Percentiles rank a stretch among this genome's conserved stretches.
Evolutionary conservation across 2,329 filamentous ascomycete species (phyloP).

Genomic region (Botrytis paeoniae): DNA sequence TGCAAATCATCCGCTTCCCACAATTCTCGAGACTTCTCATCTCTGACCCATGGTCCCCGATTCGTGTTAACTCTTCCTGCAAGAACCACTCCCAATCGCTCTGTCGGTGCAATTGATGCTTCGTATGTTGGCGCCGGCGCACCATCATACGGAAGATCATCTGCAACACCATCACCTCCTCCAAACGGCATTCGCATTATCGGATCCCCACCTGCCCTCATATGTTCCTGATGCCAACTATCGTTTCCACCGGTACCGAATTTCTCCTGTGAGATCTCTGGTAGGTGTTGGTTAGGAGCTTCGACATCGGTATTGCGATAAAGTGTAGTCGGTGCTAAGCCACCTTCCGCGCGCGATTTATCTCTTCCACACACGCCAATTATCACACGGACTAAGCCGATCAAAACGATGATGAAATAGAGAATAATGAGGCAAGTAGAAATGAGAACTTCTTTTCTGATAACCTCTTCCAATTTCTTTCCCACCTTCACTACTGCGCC

Average conservation of each 20-base stretch:
- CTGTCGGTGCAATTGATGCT: background rate
- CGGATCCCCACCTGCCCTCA: background rate
- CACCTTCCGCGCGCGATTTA: constrained; percentile 59
- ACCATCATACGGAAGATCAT: background rate
- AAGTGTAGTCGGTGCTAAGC: constrained; percentile 33
- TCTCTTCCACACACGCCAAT: constrained; percentile 58
- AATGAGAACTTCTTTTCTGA: constrained; percentile 77
- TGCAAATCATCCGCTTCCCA: constrained; percentile 5
- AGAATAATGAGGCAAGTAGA: constrained; percentile 69
- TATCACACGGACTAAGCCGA: constrained; percentile 67
- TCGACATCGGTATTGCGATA: background rate
- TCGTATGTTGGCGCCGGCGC: background rate
- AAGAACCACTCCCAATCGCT: background rate
- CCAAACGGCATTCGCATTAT: background rate
- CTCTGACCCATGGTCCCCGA: background rate
- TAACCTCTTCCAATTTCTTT: constrained; percentile 60
- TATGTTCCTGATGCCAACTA: constrained; percentile 5
- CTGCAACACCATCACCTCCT: background rate
- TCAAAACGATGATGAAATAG: constrained; percentile 74
- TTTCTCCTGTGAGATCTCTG: background rate
- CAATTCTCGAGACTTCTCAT: background rate
- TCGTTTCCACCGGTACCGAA: background rate
- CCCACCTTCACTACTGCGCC: constrained; percentile 70
- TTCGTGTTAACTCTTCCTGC: background rate
- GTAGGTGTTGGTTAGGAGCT: background rate